Evolutionary conservation across 164 flowering plant genomes (phyloP), one percentile per base, ranked within the genome.

Genomic region (grape (Vitis vinifera)): DNA sequence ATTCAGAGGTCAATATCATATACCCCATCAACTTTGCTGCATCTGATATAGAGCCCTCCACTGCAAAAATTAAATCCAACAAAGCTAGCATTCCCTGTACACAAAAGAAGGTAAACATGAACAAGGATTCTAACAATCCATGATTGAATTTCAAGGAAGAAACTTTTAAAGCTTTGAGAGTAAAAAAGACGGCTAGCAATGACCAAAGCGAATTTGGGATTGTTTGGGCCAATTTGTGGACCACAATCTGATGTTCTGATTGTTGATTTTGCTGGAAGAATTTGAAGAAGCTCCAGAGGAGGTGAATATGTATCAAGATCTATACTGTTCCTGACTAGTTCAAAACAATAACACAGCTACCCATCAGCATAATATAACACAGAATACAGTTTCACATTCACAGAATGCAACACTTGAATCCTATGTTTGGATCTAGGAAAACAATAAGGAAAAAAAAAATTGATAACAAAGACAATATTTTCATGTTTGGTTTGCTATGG

Each of bases 61-160:
- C 87, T 10, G 95, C 94, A 76, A 69, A 79, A 48, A 94, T 82
- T 7, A 94, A 77, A 78, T 94, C 98, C 79, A 94, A 75, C 55
- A 94, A 77, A 68, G 97, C 95, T 83, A 82, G 91, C 98, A 94
- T 87, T 78, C 98, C 98, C 98, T 88, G 75, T 16, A 37, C 52
- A 60, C 62, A 63, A 62, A 63, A 48, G n/a, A 49, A 64, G 60
- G 11, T 2, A 63, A 65, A 50, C 23, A 30, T 37, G 37, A 53
- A 31, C 37, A 59, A 58, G 59, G 19, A 51, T 49, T 53, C 9
- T 8, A 13, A 27, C 23, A 30, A 31, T 49, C 9, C 47, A 10
- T 10, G 6, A 65, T 65, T 65, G 11, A 65, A 50, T 50, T 47
- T 48, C 55, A 51, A 30, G n/a, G 37, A 19, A 55, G 55, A 19